These are phyloP conservation scores for Hanseniaspora gamundiae DNA, from an alignment of 1,139 yeast genomes.

Conservation along the genomic window DNA sequence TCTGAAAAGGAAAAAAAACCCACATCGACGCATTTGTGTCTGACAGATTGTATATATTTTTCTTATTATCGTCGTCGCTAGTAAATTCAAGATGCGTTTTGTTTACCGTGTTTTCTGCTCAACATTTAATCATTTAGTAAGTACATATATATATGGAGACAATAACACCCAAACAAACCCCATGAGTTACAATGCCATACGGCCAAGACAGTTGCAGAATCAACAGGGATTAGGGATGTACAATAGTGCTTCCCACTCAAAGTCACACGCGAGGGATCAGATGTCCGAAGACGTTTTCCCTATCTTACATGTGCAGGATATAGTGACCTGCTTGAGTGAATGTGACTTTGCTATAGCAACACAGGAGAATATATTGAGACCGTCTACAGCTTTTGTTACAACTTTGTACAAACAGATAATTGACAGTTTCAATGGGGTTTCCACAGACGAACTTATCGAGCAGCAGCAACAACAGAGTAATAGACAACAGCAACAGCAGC, in stretches of 20 bases:
- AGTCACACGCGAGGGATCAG: not conserved
- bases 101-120: too few species aligned
- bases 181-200: not conserved
- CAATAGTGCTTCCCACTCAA: too few species aligned
- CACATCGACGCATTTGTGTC: too few species aligned
- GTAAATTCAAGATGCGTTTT: too few species aligned
- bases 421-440: slow-evolving; percentile 55
- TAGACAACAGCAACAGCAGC: slow-evolving; percentile 23
- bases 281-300: slow-evolving; percentile 39
- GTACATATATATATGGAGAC: too few species aligned
- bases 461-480: slow-evolving; percentile 10
- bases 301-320: slow-evolving; percentile 49
- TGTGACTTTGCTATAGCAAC: slow-evolving; percentile 48
- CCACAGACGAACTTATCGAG: slow-evolving; percentile 33
- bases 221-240: not conserved
- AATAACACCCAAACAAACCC: not conserved
- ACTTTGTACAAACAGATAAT: slow-evolving; percentile 58
- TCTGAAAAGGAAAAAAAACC: too few species aligned
- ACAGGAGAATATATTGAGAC: slow-evolving; percentile 52
- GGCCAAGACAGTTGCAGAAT: not conserved
- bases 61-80: too few species aligned
- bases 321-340: slow-evolving; percentile 47
- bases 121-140: too few species aligned
- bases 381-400: slow-evolving; percentile 52
- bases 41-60: too few species aligned